These are phyloP conservation scores for Leccinum variicolor DNA, from an alignment of 768 basidiomycete species.

Conservation along the genomic window DNA sequence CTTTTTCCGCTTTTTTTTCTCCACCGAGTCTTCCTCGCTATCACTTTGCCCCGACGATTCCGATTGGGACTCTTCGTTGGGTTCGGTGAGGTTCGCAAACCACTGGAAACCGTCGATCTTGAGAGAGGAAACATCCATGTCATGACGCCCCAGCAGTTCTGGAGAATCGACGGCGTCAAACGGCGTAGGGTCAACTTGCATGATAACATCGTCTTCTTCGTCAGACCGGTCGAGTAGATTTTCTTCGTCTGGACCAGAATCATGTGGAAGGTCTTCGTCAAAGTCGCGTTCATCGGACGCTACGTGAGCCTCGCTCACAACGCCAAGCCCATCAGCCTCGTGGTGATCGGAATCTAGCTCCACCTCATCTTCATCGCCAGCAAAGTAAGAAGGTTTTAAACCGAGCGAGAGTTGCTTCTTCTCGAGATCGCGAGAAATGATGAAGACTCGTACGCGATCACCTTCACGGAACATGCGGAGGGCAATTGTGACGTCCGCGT, in stretches of 20 bases:
- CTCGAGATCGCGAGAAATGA: slow-evolving; percentile 69
- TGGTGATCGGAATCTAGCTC: slow-evolving; percentile 28
- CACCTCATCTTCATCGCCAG: slow-evolving; percentile 49
- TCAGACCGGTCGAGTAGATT: slow-evolving; percentile 10
- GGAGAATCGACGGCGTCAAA: neutral
- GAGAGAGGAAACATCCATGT: slow-evolving; percentile 35
- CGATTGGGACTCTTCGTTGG: slow-evolving; percentile 39
- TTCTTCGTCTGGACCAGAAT: slow-evolving; percentile 20
- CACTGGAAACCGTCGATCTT: slow-evolving; percentile 70
- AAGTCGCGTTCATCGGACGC: slow-evolving; percentile 21
- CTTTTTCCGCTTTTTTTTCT: slow-evolving; percentile 64
- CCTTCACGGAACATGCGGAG: slow-evolving; percentile 82
- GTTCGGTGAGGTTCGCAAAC: slow-evolving; percentile 42
- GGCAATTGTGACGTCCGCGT: slow-evolving; percentile 74
- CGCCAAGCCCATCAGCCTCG: slow-evolving; percentile 28
- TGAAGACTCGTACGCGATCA: slow-evolving; percentile 77
- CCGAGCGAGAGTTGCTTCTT: slow-evolving; percentile 79
- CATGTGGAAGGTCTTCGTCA: slow-evolving; percentile 4
- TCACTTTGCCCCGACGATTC: slow-evolving; percentile 45
- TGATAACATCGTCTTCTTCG: slow-evolving; percentile 14
- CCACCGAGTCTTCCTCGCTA: slow-evolving; percentile 13
- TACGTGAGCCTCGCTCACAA: slow-evolving; percentile 25
- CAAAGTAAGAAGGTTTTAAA: slow-evolving; percentile 87
- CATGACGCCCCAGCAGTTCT: neutral
- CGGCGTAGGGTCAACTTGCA: slow-evolving; percentile 16